Base-by-base conservation (phyloP, 257 asterid species). In the Perilla frutescens region DNA sequence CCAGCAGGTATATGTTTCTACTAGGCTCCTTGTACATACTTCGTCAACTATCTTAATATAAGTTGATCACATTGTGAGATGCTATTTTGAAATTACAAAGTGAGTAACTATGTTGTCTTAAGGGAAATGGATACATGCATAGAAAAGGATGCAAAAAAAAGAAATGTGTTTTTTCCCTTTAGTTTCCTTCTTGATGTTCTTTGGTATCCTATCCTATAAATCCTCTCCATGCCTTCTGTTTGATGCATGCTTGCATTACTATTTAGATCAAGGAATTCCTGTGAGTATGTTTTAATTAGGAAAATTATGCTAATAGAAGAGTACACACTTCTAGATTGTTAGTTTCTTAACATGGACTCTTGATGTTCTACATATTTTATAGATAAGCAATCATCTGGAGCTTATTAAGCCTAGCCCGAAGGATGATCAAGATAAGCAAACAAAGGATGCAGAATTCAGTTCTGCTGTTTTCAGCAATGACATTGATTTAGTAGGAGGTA, bases 341-440 rank as follows among this genome's bases (percentile, higher is more conserved):
- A 48, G 45, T 14, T 34, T 76, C 26, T 40, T 37, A 39, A 29
- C 26, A 11, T 56, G 45, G 37, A 37, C 45, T 49, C 34, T 69
- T 8, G 7, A 66, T 48, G 67, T 51, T 66, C 61, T 49, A 29
- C 3, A 50, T 66, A 58, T 81, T 14, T 37, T 62, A 59, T 79
- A 94, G 97, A 81, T 94, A 72, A 90, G 97, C 85, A 94, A 94
- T 80, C 99, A 94, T 83, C 84, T 94, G 76, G 97, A 94, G 89
- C 99, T 94, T 77, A 90, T 94, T 80, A 94, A 94, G 84, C 96
- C 99, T 66, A 91, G 88, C 83, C 80, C 90, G 40, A 94, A 79
- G 80, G 97, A 94, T 72, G 96, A 91, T 74, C 87, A 70, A 59
- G 92, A 88, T 60, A 94, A 94, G 81, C 99, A 91, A 77, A 80